Base-by-base conservation (phyloP, 208 protist species). In the Zelonia costaricensis region DNA sequence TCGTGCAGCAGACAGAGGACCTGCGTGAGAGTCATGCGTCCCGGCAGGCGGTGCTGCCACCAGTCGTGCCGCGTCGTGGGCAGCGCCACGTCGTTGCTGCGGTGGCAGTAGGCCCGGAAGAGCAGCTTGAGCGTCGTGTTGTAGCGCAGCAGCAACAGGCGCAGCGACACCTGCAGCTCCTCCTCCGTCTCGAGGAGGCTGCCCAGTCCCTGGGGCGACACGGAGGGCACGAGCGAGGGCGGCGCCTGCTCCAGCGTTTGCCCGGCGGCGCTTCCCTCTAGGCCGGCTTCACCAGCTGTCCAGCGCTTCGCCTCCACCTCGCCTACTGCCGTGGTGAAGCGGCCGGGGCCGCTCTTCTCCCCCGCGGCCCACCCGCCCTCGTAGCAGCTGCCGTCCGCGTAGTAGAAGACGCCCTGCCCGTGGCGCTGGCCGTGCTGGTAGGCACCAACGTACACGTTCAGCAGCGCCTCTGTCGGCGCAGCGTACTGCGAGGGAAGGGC, bases 381-480 rank as follows among this genome's bases (percentile, higher is more conserved):
- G 55, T 96, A 97, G 40, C 59, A 77, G 64, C 84, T 87, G 40
- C 93, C 91, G 66, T 96, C 86, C 1, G 86, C 86, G 73, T 94
- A 97, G 69, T 81, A 89, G 63, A 93, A 97, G 13, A 62, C 59
- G 25, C 90, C 91, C 23, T 44, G 48, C 4, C 94, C 91, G 48
- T 97, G 62, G 15, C 92, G 75, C 49, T 69, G 60, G 1, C 92
- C 92, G 1, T 76, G 16, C 28, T 31, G 51, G 56, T 80, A 89
- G 13, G 66, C 33, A 13, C 92, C 92, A 16, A 73, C 58, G 59
- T 97, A 97, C 10, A 86, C 74, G 63, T 97, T 97, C 13, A 89
- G 38, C 36, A 88, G 69, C 20, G 81, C 71, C 12, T 62, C 46
- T 0, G 43, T 59, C 15, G 78, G 75, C 23, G 77, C 74, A 0